Evolutionary conservation across 352 stramenopile species (phyloP), one percentile per base, ranked within the genome.

Genomic region (Phytophthora tubulina): DNA sequence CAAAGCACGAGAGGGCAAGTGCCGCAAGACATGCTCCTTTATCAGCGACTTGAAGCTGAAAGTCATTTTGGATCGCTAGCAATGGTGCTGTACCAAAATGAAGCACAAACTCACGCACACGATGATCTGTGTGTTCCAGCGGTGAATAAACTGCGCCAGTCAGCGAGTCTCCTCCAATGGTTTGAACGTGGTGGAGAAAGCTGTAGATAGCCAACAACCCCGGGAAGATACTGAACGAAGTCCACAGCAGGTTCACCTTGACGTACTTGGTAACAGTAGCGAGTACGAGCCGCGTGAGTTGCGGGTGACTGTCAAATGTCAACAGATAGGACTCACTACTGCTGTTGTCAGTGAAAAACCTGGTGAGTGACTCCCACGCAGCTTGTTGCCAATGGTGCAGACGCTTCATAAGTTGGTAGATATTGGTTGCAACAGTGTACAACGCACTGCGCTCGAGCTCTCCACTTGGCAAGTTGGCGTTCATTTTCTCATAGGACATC

Each of bases 321-420:
- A 90, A 44, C 7, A 74, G 48, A 44, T 36, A 66, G 4, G 73
- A 62, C 2, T 60, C 54, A 49, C 48, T 65, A 38, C 33, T 57
- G 53, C 44, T 68, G 49, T 64, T 68, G 9, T 84, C 73, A 0
- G 59, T 45, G 38, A 81, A 80, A 57, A 89, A 84, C 32, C 70
- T 70, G 15, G 75, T 81, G 41, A 92, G 60, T 3, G 77, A 65
- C 10, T 83, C 82, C 82, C 82, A 92, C 3, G 78, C 51, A 1
- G 78, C 76, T 56, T 86, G 75, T 48, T 92, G 82, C 79, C 85
- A 91, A 49, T 90, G 82, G 13, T 92, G 80, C 21, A 90, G 44
- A 36, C 75, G 77, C 75, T 88, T 90, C 79, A 91, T 87, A 21
- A 92, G 73, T 27, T 90, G 81, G 44, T 88, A 86, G 7, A 81